Percentiles rank a stretch among this genome's conserved stretches.
These are phyloP conservation scores for Fusarium clavum DNA, from an alignment of 2,329 filamentous ascomycete genomes.

Conservation along the genomic window DNA sequence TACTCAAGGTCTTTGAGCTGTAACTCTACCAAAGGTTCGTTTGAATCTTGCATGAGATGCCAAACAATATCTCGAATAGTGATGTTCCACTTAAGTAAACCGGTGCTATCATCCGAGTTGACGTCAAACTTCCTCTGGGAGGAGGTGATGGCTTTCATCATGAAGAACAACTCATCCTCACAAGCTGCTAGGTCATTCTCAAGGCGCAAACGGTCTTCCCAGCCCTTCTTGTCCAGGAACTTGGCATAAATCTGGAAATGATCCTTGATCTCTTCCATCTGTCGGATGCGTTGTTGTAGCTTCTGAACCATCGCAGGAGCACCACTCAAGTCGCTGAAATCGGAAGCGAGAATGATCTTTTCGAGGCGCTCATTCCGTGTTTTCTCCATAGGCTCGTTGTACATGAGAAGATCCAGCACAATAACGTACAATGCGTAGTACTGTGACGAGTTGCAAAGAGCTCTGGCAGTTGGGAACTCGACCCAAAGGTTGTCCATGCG, in stretches of 20 bases:
- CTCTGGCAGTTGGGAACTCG: conserved; percentile 92
- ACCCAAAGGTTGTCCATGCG: conserved; percentile 98
- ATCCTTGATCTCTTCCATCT: conserved; percentile 94
- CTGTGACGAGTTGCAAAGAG: conserved; percentile 96
- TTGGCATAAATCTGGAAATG: conserved; percentile 95
- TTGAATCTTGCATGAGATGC: conserved; percentile 90
- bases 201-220: conserved; percentile 89
- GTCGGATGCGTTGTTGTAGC: conserved; percentile 90
- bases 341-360: conserved; percentile 98
- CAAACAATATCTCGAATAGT: conserved; percentile 96
- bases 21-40: conserved; percentile 90
- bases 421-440: conserved; percentile 99
- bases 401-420: conserved; percentile 93
- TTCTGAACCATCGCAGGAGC: conserved; percentile 92
- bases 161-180: conserved; percentile 98
- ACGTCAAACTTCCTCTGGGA: conserved; percentile 87
- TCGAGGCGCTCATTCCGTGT: conserved; percentile 94
- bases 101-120: conserved; percentile 74
- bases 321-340: conserved; percentile 96
- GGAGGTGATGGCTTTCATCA: conserved; percentile 99
- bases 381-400: conserved; percentile 96
- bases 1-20: conserved; percentile 92
- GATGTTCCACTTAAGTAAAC: conserved; percentile 90
- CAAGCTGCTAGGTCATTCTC: conserved; percentile 90
- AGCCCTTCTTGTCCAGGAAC: conserved; percentile 87